These are phyloP conservation scores for Globisporangium iwayamae DNA, from an alignment of 352 stramenopile genomes.

Conservation along the genomic window DNA sequence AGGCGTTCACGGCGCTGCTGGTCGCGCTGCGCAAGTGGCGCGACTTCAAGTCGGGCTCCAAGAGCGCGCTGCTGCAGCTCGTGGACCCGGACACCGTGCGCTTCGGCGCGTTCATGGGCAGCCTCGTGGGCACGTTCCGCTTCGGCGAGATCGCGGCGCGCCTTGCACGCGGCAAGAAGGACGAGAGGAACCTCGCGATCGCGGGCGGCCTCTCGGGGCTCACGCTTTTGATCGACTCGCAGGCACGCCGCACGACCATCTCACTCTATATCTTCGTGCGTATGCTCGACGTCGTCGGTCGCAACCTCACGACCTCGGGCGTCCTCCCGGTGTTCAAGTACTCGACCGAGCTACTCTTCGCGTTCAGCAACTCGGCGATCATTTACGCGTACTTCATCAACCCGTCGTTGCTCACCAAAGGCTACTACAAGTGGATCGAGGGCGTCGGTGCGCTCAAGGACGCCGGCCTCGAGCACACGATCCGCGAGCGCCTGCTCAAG, in stretches of 20 bases:
- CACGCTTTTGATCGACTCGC: conserved; percentile 63
- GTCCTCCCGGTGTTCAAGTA: conserved; percentile 54
- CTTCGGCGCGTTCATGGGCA: conserved; percentile 76
- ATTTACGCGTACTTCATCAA: conserved; percentile 75
- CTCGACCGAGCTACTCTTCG: conserved; percentile 73
- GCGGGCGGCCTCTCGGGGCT: conserved; percentile 57
- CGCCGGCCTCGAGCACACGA: conserved; percentile 59
- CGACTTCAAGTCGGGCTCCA: conserved; percentile 64
- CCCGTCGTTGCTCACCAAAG: conserved; percentile 61
- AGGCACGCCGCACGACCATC: conserved; percentile 56
- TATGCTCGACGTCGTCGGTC: conserved; percentile 76
- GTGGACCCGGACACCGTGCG: conserved; percentile 62
- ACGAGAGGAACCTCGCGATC: conserved; percentile 61
- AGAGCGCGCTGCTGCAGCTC: conserved; percentile 65
- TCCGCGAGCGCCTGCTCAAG: conserved; percentile 50
- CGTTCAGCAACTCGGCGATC: conserved; percentile 65
- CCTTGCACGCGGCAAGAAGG: conserved; percentile 34
- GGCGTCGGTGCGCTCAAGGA: conserved; percentile 64
- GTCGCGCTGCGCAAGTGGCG: conserved; percentile 77
- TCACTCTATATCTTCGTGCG: conserved; percentile 83
- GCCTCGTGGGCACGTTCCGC: conserved; percentile 69
- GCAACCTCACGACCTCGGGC: conserved; percentile 53
- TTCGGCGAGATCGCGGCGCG: conserved; percentile 51
- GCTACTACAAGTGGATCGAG: conserved; percentile 83
- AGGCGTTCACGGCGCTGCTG: conserved; percentile 77